These are phyloP conservation scores for Mycena latifolia DNA, from an alignment of 768 basidiomycete genomes.

Conservation along the genomic window DNA sequence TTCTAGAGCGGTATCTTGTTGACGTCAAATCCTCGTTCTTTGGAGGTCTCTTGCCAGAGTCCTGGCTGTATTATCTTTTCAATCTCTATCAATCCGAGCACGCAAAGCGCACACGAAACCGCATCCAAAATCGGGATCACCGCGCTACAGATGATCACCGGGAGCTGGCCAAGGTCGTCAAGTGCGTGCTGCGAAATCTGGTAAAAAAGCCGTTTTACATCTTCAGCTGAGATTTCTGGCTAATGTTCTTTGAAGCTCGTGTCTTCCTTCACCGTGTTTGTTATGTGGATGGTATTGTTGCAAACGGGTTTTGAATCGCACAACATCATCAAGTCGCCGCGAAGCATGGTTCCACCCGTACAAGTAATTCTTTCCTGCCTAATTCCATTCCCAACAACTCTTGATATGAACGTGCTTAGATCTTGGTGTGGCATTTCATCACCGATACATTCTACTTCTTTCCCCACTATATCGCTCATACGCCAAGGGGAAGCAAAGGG, in stretches of 20 bases:
- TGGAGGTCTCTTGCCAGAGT: constrained; percentile 16
- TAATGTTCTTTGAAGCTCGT: constrained; percentile 10
- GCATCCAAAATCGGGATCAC: constrained; percentile 18
- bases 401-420: background rate
- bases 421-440: constrained; percentile 19
- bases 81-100: constrained; percentile 21
- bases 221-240: background rate
- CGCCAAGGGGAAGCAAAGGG: constrained; percentile 18
- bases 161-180: constrained; percentile 17
- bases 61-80: constrained; percentile 20
- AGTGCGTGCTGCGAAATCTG: constrained; percentile 15
- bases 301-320: constrained; percentile 27
- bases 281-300: constrained; percentile 21
- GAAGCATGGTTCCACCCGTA: constrained; percentile 19
- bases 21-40: constrained; percentile 8
- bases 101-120: constrained; percentile 21
- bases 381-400: background rate
- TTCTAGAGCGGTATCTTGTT: constrained; percentile 8
- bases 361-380: constrained; percentile 7
- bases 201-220: background rate
- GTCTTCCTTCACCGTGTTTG: constrained; percentile 10
- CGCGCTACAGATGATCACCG: constrained; percentile 19
- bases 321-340: constrained; percentile 10
- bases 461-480: constrained; percentile 21
- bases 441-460: constrained; percentile 25